A percentile compares a stretch with the other conserved stretches of the same genome.
Conservation (phyloP, 2,329 filamentous ascomycete genomes). For the Exophiala alcalophila region DNA sequence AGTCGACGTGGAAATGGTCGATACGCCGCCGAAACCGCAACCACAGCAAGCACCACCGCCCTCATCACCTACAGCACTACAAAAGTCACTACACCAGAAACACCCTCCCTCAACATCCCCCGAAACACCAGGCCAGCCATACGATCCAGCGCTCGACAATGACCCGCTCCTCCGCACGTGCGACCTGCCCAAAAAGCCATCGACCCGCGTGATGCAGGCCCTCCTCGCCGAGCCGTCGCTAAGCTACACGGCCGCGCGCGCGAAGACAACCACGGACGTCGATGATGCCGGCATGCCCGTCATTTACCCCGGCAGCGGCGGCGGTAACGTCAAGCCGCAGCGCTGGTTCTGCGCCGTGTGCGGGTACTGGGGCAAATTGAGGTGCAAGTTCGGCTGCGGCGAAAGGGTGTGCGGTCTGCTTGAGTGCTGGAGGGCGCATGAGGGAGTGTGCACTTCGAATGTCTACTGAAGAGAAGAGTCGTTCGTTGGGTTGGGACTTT, state of each 20-base stretch:
- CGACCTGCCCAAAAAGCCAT: slow-evolving; percentile 44
- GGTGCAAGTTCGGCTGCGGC: slow-evolving; percentile 46
- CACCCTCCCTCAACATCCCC: slow-evolving; percentile 15
- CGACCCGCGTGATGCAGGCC: slow-evolving; percentile 45
- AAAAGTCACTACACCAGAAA: slow-evolving; percentile 15
- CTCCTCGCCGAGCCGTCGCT: slow-evolving; percentile 47
- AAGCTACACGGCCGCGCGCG: slow-evolving; percentile 46
- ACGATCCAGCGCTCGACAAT: slow-evolving; percentile 33
- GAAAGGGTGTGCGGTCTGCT: slow-evolving; percentile 45
- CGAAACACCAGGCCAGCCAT: slow-evolving; percentile 17
- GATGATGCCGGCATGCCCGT: no score
- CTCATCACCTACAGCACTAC: slow-evolving; percentile 26
- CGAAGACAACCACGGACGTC: slow-evolving; percentile 34
- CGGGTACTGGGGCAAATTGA: slow-evolving; percentile 51
- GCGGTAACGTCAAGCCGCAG: slow-evolving; percentile 34
- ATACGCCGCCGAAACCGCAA: slow-evolving; percentile 7
- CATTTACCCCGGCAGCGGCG: slow-evolving; percentile 16
- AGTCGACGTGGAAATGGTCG: slow-evolving; percentile 21
- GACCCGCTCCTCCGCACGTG: slow-evolving; percentile 35
- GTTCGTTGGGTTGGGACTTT: no score
- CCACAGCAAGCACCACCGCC: slow-evolving; percentile 2
- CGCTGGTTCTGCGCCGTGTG: slow-evolving; percentile 49
- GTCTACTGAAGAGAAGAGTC: slow-evolving; percentile 13
- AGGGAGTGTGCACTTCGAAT: slow-evolving; percentile 33
- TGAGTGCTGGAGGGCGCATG: slow-evolving; percentile 48